Evolutionary conservation across 2,329 filamentous ascomycete genomes (phyloP).

Genomic region (Huntiella abstrusa): DNA sequence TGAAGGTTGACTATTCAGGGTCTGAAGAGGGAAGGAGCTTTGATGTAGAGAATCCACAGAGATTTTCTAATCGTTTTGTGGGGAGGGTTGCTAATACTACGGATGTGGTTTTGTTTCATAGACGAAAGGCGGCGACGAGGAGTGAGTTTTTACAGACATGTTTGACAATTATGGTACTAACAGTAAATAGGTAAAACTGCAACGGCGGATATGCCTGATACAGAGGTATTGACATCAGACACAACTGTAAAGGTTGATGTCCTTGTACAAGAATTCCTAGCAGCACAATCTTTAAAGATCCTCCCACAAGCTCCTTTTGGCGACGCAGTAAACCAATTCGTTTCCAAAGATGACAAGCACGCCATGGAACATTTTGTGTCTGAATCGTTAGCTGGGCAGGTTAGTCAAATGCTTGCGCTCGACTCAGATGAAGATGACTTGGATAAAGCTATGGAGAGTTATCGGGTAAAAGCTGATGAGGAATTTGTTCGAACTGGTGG

Average conservation of each 20-base stretch:
- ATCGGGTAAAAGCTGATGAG: conserved; percentile 51
- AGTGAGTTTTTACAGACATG: conserved; percentile 1
- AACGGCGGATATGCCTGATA: conserved; percentile 42
- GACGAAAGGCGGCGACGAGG: conserved; percentile 46
- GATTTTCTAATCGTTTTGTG: conserved; percentile 83
- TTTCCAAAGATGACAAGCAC: conserved; percentile 87
- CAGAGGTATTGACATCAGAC: conserved; percentile 30
- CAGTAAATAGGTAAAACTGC: conserved; percentile 22
- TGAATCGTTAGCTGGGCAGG: conserved; percentile 50
- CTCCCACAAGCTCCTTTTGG: conserved; percentile 83
- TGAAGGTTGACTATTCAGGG: conserved; percentile 79
- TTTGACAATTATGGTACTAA: background rate
- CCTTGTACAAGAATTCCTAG: conserved; percentile 72
- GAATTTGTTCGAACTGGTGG: conserved; percentile 47
- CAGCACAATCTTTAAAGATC: conserved; percentile 76
- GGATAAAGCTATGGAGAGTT: conserved; percentile 52
- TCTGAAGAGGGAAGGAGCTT: conserved; percentile 62
- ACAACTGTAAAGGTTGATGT: conserved; percentile 59
- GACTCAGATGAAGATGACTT: conserved; percentile 49
- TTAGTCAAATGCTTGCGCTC: conserved; percentile 48
- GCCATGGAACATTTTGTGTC: conserved; percentile 69
- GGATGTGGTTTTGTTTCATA: conserved; percentile 83
- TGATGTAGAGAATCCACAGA: conserved; percentile 85
- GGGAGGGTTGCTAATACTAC: conserved; percentile 85
- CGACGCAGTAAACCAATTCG: conserved; percentile 80